phyloP scores from a whole-genome alignment of 176 grass and related monocot genomes.

The Aegilops umbellulata region DNA sequence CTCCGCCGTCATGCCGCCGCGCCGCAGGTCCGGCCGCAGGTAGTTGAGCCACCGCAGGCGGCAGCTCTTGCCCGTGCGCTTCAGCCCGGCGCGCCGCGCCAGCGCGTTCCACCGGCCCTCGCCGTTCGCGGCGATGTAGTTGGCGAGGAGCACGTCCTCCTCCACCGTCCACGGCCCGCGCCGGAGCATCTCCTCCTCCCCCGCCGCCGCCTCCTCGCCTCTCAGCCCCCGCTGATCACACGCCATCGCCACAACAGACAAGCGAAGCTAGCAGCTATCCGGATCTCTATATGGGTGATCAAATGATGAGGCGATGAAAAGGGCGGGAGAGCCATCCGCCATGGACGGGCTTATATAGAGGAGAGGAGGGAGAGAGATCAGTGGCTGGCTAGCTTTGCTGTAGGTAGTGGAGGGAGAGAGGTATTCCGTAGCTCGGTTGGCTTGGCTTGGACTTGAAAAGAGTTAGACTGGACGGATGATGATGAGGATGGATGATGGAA shows the following conservation, averaged over 20 bases:
- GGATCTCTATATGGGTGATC: not conserved
- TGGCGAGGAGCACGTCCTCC: constrained; percentile 78
- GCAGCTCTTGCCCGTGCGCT: constrained; percentile 92
- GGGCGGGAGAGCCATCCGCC: constrained; percentile 41
- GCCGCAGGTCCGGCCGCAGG: constrained; percentile 76
- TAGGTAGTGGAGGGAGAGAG: not conserved
- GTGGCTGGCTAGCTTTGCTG: not conserved
- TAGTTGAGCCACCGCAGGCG: constrained; percentile 94
- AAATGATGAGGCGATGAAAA: constrained; percentile 32
- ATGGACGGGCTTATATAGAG: constrained; percentile 52
- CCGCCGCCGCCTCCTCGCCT: constrained; percentile 23
- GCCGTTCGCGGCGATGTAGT: constrained; percentile 66
- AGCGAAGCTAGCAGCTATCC: not conserved
- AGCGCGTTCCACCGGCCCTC: constrained; percentile 95
- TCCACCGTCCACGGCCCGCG: constrained; percentile 91
- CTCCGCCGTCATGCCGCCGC: constrained; percentile 75
- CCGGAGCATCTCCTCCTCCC: constrained; percentile 31
- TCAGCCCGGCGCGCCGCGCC: constrained; percentile 71
- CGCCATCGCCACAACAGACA: not conserved
- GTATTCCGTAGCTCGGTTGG: not conserved
- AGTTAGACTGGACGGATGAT: not conserved
- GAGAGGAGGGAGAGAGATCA: not conserved
- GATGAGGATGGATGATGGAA: not conserved
- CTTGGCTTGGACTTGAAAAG: constrained; percentile 26
- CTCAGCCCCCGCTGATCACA: constrained; percentile 15